phyloP scores from a whole-genome alignment of 768 basidiomycete genomes.

The Paxillus ammoniavirescens region DNA sequence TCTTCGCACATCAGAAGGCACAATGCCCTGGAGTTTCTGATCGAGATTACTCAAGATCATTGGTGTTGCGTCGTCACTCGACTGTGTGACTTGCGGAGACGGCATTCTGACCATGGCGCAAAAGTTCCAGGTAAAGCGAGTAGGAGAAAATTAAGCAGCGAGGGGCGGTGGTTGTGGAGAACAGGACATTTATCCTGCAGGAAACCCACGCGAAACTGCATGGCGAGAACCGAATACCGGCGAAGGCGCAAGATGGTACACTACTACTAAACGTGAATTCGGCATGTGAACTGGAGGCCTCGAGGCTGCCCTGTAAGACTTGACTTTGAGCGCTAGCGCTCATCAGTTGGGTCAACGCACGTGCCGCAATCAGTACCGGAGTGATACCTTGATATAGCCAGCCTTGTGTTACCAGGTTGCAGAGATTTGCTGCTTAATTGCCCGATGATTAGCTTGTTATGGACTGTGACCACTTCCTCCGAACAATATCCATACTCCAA shows the following conservation, averaged over 20 bases:
- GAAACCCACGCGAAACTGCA: background rate
- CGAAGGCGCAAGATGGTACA: background rate
- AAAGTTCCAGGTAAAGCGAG: background rate
- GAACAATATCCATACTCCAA: too few species aligned
- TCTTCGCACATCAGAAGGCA: constrained; percentile 16
- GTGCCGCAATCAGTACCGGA: too few species aligned
- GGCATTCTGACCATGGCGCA: background rate
- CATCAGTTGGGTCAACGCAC: too few species aligned
- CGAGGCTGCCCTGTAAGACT: too few species aligned
- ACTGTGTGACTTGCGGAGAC: background rate
- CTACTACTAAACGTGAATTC: too few species aligned
- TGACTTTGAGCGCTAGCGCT: too few species aligned
- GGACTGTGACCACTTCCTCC: too few species aligned
- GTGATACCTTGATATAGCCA: too few species aligned
- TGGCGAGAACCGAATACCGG: background rate
- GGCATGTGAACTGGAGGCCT: too few species aligned
- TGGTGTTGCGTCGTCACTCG: background rate
- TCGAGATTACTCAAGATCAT: background rate
- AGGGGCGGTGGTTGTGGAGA: background rate
- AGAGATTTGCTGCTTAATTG: too few species aligned
- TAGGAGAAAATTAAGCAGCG: background rate
- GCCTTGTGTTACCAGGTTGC: background rate
- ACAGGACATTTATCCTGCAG: background rate
- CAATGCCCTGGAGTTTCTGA: constrained; percentile 8
- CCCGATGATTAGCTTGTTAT: too few species aligned